Conservation (phyloP, 2,329 filamentous ascomycete species). For the Scopulariopsis brevicaulis region DNA sequence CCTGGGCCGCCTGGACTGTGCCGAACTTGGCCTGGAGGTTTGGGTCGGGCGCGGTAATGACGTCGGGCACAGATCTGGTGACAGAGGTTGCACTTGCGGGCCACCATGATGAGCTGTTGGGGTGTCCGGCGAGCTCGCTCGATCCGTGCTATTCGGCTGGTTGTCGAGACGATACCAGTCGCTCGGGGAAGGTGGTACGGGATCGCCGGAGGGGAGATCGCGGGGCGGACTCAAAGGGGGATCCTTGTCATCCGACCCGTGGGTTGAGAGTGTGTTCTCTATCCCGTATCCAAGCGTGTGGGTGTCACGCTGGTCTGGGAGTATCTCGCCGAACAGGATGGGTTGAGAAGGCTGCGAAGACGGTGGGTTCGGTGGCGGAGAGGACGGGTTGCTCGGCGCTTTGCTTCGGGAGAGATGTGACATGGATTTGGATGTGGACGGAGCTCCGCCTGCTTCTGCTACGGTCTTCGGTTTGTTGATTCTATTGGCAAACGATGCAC, state of each 20-base stretch:
- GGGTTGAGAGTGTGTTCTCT: constrained; percentile 18
- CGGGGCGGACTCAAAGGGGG: not conserved
- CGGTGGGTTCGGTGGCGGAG: constrained; percentile 8
- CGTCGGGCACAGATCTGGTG: not conserved
- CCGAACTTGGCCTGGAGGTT: not conserved
- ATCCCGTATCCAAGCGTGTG: constrained; percentile 51
- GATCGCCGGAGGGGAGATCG: not conserved
- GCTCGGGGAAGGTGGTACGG: not conserved
- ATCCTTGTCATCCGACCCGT: not conserved
- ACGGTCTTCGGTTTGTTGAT: constrained; percentile 31
- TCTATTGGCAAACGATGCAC: constrained; percentile 43
- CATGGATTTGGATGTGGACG: constrained; percentile 30
- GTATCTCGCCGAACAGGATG: constrained; percentile 66
- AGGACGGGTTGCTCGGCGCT: constrained; percentile 13
- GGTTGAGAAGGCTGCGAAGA: constrained; percentile 5
- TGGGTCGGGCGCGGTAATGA: not conserved
- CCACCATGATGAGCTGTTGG: not conserved
- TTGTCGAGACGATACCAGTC: constrained; percentile 5
- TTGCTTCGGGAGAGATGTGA: constrained; percentile 23
- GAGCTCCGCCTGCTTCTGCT: constrained; percentile 8
- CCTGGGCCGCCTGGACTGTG: not conserved
- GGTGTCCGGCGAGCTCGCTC: constrained; percentile 24
- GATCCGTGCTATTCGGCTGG: constrained; percentile 5
- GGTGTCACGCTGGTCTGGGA: constrained; percentile 43
- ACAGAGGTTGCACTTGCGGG: not conserved